Evolutionary conservation across 192 early-diverging fungal genomes (phyloP).

Genomic region (Linnemannia exigua): DNA sequence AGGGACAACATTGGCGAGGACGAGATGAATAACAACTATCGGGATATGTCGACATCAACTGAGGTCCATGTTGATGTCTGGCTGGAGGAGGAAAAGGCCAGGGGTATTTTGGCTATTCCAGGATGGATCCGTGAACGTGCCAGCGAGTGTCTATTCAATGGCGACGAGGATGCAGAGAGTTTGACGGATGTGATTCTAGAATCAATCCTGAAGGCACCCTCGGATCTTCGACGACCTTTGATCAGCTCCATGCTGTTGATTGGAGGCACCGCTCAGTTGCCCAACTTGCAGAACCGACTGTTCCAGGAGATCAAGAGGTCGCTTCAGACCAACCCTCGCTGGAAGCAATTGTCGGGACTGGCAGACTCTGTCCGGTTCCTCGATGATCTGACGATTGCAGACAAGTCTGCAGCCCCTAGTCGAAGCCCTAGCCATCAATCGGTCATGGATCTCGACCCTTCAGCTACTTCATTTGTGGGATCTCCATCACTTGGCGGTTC

Average conservation of each 20-base stretch:
- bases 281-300: conserved; percentile 75
- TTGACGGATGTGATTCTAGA: conserved; percentile 56
- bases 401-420: conserved; percentile 22
- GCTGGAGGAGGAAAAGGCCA: conserved; percentile 54
- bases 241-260: conserved; percentile 76
- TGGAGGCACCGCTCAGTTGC: conserved; percentile 84
- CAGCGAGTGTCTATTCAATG: conserved; percentile 83
- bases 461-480: neutral
- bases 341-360: conserved; percentile 62
- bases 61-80: conserved; percentile 60
- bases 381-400: conserved; percentile 57
- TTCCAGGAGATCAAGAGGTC: conserved; percentile 71
- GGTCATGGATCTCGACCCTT: conserved; percentile 28
- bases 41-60: conserved; percentile 58
- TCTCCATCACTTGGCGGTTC: neutral
- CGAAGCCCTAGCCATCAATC: conserved; percentile 22
- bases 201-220: conserved; percentile 63
- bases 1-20: conserved; percentile 52
- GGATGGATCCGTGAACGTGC: conserved; percentile 90
- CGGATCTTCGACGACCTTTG: conserved; percentile 80
- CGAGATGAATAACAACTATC: conserved; percentile 64
- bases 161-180: conserved; percentile 77
- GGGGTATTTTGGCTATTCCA: conserved; percentile 72
- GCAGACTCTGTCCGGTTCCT: conserved; percentile 68
- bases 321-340: conserved; percentile 63